A percentile compares a stretch with the other conserved stretches of the same genome.
phyloP scores from a whole-genome alignment of 768 basidiomycete species.

The Sistotremastrum suecicum region DNA sequence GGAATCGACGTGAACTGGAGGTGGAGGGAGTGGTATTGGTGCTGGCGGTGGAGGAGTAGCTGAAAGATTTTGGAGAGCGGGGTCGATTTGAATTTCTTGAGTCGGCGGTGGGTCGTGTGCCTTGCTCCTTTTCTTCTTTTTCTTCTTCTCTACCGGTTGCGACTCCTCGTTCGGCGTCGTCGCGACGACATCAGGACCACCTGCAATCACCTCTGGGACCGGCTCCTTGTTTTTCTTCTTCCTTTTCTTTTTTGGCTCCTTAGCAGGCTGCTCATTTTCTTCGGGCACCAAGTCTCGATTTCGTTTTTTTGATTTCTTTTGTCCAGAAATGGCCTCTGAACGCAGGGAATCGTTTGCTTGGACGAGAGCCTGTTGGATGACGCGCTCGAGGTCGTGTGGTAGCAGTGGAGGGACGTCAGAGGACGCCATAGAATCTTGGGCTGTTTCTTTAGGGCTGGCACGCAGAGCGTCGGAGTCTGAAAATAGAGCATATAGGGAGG shows the following conservation, averaged over 20 bases:
- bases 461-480: too few relatives aligned
- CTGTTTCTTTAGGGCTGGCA: too few relatives aligned
- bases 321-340: conserved; percentile 11
- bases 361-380: conserved; percentile 35
- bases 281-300: conserved; percentile 8
- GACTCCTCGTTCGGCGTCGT: background rate
- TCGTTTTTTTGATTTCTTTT: conserved; percentile 23
- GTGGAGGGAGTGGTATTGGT: background rate
- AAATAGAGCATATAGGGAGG: too few relatives aligned
- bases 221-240: conserved; percentile 9
- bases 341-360: conserved; percentile 26
- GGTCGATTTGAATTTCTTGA: conserved; percentile 11
- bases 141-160: background rate
- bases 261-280: conserved; percentile 3
- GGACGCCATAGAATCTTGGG: background rate
- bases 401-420: background rate
- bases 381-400: conserved; percentile 29
- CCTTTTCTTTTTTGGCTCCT: conserved; percentile 5
- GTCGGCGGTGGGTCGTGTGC: conserved; percentile 23
- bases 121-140: conserved; percentile 4
- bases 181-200: background rate
- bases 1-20: conserved; percentile 21
- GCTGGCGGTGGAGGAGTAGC: conserved; percentile 5
- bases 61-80: conserved; percentile 5
- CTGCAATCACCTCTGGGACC: background rate